Evolutionary conservation across 2,329 filamentous ascomycete genomes (phyloP).

Genomic region (Cytospora mali): DNA sequence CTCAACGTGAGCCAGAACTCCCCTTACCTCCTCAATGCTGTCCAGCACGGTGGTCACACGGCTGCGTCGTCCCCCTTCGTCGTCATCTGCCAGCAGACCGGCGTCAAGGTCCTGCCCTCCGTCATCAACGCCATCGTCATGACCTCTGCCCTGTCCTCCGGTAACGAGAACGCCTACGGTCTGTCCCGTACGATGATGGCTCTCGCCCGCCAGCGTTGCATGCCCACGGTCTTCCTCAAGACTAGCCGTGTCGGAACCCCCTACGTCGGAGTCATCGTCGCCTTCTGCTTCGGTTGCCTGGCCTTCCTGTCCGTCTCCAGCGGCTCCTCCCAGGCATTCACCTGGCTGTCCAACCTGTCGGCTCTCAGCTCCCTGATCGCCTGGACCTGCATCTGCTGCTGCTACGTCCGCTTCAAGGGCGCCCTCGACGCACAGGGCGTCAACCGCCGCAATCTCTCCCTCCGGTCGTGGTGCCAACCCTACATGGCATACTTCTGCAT

Average conservation of each 20-base stretch:
- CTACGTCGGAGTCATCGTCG: constrained; percentile 48
- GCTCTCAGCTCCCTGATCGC: constrained; percentile 44
- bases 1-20: constrained; percentile 61
- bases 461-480: constrained; percentile 37
- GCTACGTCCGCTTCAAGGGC: constrained; percentile 38
- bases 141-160: constrained; percentile 57
- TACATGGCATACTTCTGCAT: constrained; percentile 48
- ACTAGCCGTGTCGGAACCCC: constrained; percentile 56
- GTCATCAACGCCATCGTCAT: constrained; percentile 59
- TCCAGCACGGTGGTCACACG: constrained; percentile 55
- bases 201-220: constrained; percentile 54
- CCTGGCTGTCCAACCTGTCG: constrained; percentile 58
- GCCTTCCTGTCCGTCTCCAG: constrained; percentile 52
- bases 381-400: constrained; percentile 38
- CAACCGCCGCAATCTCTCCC: constrained; percentile 35
- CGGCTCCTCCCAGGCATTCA: constrained; percentile 51
- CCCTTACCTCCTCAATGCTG: constrained; percentile 35
- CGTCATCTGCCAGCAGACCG: constrained; percentile 50
- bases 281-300: constrained; percentile 47
- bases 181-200: constrained; percentile 55
- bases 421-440: constrained; percentile 46
- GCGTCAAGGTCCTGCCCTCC: constrained; percentile 51
- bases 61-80: constrained; percentile 56
- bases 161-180: constrained; percentile 57
- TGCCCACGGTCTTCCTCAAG: constrained; percentile 51